Evolutionary conservation across 805 yeast species (phyloP).

Genomic region (Metschnikowia corniflorae): DNA sequence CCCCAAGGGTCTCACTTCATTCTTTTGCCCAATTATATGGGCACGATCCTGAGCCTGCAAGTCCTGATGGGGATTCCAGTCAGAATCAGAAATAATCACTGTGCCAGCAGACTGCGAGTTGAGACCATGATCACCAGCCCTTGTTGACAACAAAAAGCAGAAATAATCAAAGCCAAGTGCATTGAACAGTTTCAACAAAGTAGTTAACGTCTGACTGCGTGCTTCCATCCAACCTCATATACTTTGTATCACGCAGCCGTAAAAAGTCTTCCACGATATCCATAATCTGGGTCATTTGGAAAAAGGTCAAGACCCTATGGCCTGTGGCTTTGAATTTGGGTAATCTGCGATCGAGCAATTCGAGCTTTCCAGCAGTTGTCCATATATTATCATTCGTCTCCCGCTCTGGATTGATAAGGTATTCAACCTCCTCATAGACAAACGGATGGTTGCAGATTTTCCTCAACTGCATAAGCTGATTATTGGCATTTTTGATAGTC

Average conservation of each 20-base stretch:
- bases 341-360: slow-evolving; percentile 77
- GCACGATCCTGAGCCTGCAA: slow-evolving; percentile 99
- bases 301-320: slow-evolving; percentile 87
- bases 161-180: slow-evolving; percentile 86
- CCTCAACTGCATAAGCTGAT: slow-evolving; percentile 91
- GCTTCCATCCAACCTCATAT: slow-evolving; percentile 89
- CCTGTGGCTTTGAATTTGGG: slow-evolving; percentile 86
- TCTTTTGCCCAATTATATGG: slow-evolving; percentile 96
- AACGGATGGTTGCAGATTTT: slow-evolving; percentile 97
- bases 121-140: slow-evolving; percentile 97
- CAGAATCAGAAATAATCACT: slow-evolving; percentile 94
- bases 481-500: slow-evolving; percentile 77
- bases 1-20: slow-evolving; percentile 90
- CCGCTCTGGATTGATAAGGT: slow-evolving; percentile 68
- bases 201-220: slow-evolving; percentile 90
- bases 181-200: slow-evolving; percentile 71
- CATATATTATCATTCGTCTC: slow-evolving; percentile 75
- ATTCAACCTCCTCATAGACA: slow-evolving; percentile 93
- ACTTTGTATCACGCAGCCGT: slow-evolving; percentile 67
- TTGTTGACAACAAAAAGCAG: slow-evolving; percentile 83
- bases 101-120: slow-evolving; percentile 97
- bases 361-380: slow-evolving; percentile 93
- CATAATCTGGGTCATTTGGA: slow-evolving; percentile 98
- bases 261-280: slow-evolving; percentile 97
- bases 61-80: slow-evolving; percentile 99